These are phyloP conservation scores for Fusarium torulosum DNA, from an alignment of 2,329 filamentous ascomycete species.

Conservation along the genomic window DNA sequence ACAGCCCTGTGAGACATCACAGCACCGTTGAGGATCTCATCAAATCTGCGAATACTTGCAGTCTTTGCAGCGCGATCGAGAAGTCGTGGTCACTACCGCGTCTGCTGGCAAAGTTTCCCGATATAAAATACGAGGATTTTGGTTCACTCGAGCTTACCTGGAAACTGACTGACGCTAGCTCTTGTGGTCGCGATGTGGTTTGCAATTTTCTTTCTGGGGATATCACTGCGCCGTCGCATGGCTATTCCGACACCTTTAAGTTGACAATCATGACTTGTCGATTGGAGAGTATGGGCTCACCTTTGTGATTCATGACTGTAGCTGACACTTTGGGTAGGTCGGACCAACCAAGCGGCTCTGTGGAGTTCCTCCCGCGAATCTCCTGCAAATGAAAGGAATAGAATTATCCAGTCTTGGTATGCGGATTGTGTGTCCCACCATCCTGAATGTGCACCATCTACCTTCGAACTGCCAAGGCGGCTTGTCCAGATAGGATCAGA, in stretches of 20 bases:
- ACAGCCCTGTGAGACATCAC: background rate
- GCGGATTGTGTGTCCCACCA: background rate
- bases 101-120: background rate
- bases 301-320: rapidly evolving
- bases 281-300: background rate
- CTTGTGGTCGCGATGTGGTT: background rate
- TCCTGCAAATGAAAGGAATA: background rate
- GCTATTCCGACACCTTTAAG: background rate
- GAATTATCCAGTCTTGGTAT: background rate
- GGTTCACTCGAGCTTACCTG: background rate
- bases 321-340: background rate
- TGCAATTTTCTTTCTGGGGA: background rate
- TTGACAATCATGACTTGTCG: background rate
- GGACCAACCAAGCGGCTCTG: background rate
- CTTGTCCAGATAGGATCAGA: background rate
- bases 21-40: background rate
- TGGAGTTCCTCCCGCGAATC: background rate
- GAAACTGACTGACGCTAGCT: background rate
- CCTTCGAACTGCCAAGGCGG: background rate
- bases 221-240: background rate
- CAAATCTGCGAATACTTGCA: background rate
- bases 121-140: background rate
- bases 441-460: background rate
- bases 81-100: background rate
- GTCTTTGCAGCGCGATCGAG: background rate